These are phyloP conservation scores for Geotrichum klebahnii DNA, from an alignment of 1,139 yeast species.

Conservation along the genomic window DNA sequence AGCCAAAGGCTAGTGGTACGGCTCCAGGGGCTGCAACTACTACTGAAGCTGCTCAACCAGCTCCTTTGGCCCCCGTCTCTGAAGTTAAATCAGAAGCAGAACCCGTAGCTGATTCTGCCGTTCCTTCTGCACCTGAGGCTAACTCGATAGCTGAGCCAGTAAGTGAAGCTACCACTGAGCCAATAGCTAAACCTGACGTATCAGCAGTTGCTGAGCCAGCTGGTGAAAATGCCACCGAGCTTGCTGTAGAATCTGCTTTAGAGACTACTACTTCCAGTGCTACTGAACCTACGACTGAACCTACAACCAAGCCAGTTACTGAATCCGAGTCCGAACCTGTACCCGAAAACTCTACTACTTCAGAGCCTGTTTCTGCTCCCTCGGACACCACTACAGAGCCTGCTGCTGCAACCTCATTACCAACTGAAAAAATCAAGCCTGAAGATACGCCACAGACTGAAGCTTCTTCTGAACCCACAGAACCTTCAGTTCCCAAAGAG, in stretches of 20 bases:
- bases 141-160: background rate
- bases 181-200: slow-evolving; percentile 13
- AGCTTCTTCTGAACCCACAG: background rate
- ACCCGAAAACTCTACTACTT: background rate
- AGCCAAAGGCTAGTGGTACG: slow-evolving; percentile 8
- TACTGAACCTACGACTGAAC: slow-evolving; percentile 6
- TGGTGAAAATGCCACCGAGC: slow-evolving; percentile 12
- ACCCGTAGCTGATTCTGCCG: background rate
- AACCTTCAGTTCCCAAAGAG: background rate
- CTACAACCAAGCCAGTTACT: background rate
- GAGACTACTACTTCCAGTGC: slow-evolving; percentile 10
- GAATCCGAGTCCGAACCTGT: background rate
- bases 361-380: background rate
- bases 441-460: too few relatives aligned
- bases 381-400: slow-evolving; percentile 11
- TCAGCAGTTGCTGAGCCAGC: slow-evolving; percentile 5
- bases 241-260: slow-evolving; percentile 3
- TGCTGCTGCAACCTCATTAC: slow-evolving; percentile 2
- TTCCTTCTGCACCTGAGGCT: background rate
- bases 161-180: slow-evolving; percentile 5
- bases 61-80: background rate
- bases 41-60: background rate
- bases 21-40: background rate
- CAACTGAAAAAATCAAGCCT: background rate
- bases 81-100: background rate